Evolutionary conservation across 2,329 filamentous ascomycete species (phyloP).

Genomic region (Diaporthe batatas): DNA sequence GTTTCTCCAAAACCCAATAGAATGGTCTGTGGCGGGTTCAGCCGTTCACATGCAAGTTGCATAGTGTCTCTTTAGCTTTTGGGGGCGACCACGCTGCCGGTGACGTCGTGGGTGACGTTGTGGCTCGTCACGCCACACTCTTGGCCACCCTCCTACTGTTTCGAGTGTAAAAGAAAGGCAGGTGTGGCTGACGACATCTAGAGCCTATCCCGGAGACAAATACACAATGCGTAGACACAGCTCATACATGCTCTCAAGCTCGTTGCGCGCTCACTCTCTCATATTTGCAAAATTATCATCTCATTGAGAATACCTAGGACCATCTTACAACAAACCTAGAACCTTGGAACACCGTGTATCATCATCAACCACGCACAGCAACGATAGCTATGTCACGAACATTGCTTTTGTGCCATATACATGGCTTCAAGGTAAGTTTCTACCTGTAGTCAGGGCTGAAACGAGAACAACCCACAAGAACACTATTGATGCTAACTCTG

Average conservation of each 20-base stretch:
- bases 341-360: not conserved
- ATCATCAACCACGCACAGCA: not conserved
- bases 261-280: too few species aligned
- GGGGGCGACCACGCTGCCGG: slow-evolving; percentile 15
- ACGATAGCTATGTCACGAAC: slow-evolving; percentile 61
- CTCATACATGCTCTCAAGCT: not conserved
- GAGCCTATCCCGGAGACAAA: not conserved
- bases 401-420: slow-evolving; percentile 79
- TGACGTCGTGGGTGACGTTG: slow-evolving; percentile 42
- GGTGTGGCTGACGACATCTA: slow-evolving; percentile 40
- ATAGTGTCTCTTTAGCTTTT: not conserved
- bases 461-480: too few species aligned
- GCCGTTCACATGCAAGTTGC: slow-evolving; percentile 17
- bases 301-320: not conserved
- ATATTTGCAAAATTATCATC: not conserved
- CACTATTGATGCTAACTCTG: not conserved
- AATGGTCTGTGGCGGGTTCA: not conserved
- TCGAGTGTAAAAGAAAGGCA: not conserved
- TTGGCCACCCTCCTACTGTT: not conserved
- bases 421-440: slow-evolving; percentile 75
- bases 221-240: too few species aligned
- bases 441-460: not conserved
- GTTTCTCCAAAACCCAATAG: not conserved
- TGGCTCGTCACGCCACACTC: slow-evolving; percentile 39
- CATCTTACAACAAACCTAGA: not conserved